Percentiles rank a stretch among this genome's conserved stretches.
Conservation (phyloP, 306 rosid genomes). For the Heteromeles arbutifolia region DNA sequence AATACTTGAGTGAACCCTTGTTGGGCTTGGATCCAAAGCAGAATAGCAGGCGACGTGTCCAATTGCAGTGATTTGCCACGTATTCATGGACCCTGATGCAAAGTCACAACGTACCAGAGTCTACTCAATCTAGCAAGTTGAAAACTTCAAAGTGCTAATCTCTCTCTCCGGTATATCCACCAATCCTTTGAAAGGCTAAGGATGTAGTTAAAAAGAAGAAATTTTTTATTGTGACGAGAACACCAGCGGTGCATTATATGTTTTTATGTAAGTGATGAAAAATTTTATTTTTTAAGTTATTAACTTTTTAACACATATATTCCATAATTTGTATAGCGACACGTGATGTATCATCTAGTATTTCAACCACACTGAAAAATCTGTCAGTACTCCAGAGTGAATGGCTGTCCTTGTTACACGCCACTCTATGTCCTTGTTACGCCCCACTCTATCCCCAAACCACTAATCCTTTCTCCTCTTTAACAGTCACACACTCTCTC, state of each 20-base stretch:
- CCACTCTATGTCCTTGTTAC: slow-evolving; percentile 41
- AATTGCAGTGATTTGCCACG: neutral
- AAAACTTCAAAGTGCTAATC: no score
- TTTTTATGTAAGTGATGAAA: no score
- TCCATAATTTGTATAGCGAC: no score
- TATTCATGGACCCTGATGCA: neutral
- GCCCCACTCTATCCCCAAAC: slow-evolving; percentile 39
- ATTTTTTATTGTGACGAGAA: no score
- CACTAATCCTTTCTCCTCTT: slow-evolving; percentile 19
- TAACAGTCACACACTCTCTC: neutral
- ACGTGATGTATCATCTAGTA: neutral
- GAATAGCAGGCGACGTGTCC: neutral
- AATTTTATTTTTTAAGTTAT: no score
- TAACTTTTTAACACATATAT: no score
- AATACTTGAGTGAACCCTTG: neutral
- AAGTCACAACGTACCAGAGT: neutral
- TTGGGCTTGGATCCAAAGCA: neutral
- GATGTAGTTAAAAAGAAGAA: no score
- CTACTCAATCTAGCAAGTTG: neutral
- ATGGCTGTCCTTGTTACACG: slow-evolving; percentile 69
- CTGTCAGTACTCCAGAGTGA: no score
- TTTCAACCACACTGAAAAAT: no score
- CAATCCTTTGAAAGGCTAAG: no score
- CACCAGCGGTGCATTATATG: no score
- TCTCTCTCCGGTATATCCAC: no score